Base-by-base conservation (phyloP, 2,329 filamentous ascomycete genomes). In the Hymenoscyphus salicellus region DNA sequence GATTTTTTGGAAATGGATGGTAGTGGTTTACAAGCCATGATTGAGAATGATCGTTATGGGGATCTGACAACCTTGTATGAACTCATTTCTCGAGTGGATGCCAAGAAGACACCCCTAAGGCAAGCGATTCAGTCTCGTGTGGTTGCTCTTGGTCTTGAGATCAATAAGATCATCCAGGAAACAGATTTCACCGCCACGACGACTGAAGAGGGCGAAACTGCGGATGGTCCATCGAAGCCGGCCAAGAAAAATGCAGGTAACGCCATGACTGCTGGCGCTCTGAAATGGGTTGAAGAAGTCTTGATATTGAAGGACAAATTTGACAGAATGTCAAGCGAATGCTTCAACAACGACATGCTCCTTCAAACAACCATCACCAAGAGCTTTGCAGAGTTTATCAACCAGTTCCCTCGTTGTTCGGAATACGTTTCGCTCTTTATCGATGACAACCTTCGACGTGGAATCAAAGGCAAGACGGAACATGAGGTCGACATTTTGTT, bases 391-490 rank as follows among this genome's bases (percentile, higher is more conserved):
- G 90, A 96, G 17, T 96, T 98, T 72, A 97, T 99, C 82, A 98
- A 97, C 75, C 79, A 87, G n/a, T 97, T 97, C 74, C 77, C 81
- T 16, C 88, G 93, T 67, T 90, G 90, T 71, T 92, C 94, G 1
- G 95, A 99, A 75, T 97, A 92, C 74, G 89, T 98, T 5, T 99
- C 95, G 0, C 83, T 99, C 0, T 99, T 96, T 78, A 96, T 99
- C 65, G 95, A 99, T 72, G 94, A 98, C 72, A 96, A 93, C 73
- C 85, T 99, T 73, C 97, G 96, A 79, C 91, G 94, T 71, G 93
- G 93, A 3, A 91, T 97, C 76, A 93, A 93, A 75, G 93, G 93
- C 67, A 97, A 96, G 81, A 94, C 92, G 0, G 95, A 98, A 72
- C 84, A 83, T 32, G 94, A 98, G 74, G 86, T 97, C 16, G 94